Conservation (phyloP, 2,329 filamentous ascomycete genomes). For the Diplodia scrobiculata region DNA sequence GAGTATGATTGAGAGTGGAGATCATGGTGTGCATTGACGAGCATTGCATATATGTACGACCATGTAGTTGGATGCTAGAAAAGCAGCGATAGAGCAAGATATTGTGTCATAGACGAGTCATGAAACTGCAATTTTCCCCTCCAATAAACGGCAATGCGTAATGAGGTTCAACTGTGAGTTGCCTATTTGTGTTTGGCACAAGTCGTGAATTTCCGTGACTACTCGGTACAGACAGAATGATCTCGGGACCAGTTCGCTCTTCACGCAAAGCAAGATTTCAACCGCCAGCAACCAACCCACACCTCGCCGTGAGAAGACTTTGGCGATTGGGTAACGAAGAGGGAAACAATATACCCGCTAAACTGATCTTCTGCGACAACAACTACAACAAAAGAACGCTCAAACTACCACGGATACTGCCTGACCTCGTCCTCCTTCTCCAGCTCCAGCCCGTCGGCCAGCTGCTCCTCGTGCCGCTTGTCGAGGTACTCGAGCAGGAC, state of each 20-base stretch:
- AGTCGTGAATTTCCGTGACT: too few relatives aligned
- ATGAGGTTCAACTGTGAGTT: too few relatives aligned
- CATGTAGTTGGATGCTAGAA: not conserved
- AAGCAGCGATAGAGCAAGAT: not conserved
- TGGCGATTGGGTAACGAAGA: too few relatives aligned
- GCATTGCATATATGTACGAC: not conserved
- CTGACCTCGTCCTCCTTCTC: slow-evolving; percentile 62
- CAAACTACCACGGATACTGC: slow-evolving; percentile 62
- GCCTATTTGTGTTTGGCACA: too few relatives aligned
- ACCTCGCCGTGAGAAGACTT: too few relatives aligned
- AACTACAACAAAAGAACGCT: not conserved
- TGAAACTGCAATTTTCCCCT: not conserved
- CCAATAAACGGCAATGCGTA: not conserved
- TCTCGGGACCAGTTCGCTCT: too few relatives aligned
- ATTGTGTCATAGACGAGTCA: not conserved
- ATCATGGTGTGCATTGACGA: slow-evolving; percentile 16
- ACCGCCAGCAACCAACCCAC: too few relatives aligned
- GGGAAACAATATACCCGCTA: too few relatives aligned
- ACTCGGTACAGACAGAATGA: too few relatives aligned
- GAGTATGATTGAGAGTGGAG: slow-evolving; percentile 43
- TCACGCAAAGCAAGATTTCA: too few relatives aligned
- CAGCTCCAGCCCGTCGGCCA: slow-evolving; percentile 66
- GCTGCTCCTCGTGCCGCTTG: slow-evolving; percentile 70
- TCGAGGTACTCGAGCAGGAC: slow-evolving; percentile 78
- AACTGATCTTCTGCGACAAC: not conserved